phyloP scores from a whole-genome alignment of 176 grass and related monocot species.

The Musa schizocarpa region DNA sequence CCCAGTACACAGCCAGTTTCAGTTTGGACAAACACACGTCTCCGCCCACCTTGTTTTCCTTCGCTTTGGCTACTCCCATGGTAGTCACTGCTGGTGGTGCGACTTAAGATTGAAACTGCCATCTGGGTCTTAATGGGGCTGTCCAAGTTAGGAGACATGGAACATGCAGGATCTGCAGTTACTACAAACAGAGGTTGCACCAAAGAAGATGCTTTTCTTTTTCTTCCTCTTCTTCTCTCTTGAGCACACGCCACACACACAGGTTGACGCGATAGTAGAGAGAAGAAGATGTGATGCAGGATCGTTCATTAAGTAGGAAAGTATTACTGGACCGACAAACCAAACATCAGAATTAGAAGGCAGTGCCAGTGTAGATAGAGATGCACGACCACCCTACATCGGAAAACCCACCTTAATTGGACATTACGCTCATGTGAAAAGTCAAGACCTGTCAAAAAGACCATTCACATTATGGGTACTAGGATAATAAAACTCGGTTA shows the following conservation, averaged over 20 bases:
- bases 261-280: slow-evolving; percentile 14
- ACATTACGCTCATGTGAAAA: background rate
- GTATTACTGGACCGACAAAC: background rate
- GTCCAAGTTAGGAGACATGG: slow-evolving; percentile 44
- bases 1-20: slow-evolving; percentile 45
- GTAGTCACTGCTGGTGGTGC: slow-evolving; percentile 33
- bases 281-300: background rate
- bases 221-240: slow-evolving; percentile 32
- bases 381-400: background rate
- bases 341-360: background rate
- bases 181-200: slow-evolving; percentile 6
- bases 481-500: background rate
- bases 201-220: slow-evolving; percentile 13
- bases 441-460: background rate
- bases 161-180: background rate
- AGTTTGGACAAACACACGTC: slow-evolving; percentile 60
- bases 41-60: slow-evolving; percentile 26
- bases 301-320: background rate
- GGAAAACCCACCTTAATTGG: background rate
- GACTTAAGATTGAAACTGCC: slow-evolving; percentile 55
- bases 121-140: slow-evolving; percentile 60
- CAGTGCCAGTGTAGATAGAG: background rate
- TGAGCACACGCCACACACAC: slow-evolving; percentile 17
- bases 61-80: slow-evolving; percentile 24
- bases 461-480: background rate